A percentile compares a stretch with the other conserved stretches of the same genome.
Conservation (phyloP, 202 grass and related monocot genomes). For the Carex sylvatica region DNA sequence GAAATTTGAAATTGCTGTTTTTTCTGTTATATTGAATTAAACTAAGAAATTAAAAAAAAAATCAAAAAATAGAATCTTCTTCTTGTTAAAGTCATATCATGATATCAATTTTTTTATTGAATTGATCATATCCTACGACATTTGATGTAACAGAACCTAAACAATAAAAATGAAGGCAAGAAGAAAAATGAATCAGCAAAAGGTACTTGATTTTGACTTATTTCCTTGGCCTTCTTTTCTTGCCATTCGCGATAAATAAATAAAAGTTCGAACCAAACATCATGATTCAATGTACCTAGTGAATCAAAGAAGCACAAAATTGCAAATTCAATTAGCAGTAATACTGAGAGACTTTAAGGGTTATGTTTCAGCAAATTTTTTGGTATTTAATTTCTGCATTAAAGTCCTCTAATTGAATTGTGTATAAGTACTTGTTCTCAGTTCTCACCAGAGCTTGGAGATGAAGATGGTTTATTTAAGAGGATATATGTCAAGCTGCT, state of each 20-base stretch:
- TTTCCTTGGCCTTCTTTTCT: constrained; percentile 79
- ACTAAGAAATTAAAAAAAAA: not conserved
- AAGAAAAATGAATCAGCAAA: not conserved
- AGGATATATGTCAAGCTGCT: constrained; percentile 67
- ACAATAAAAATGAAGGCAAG: not conserved
- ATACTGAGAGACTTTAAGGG: not conserved
- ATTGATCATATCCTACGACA: not conserved
- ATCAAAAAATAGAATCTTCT: not conserved
- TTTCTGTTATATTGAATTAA: not conserved
- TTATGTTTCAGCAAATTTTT: not conserved
- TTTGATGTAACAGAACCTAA: constrained; percentile 12
- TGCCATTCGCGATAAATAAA: constrained; percentile 75
- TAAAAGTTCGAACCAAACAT: constrained; percentile 78
- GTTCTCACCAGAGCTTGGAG: constrained; percentile 45
- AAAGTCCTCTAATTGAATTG: constrained; percentile 3
- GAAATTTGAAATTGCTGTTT: constrained; percentile 2
- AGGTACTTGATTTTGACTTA: constrained; percentile 58
- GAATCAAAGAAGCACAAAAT: not conserved
- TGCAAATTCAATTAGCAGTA: not conserved
- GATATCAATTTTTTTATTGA: not conserved
- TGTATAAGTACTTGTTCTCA: constrained; percentile 15
- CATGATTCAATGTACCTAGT: constrained; percentile 66
- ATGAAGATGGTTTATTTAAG: constrained; percentile 51
- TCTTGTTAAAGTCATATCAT: not conserved
- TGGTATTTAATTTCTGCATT: not conserved